Percentiles rank a stretch among this genome's conserved stretches.
phyloP scores from a whole-genome alignment of 371 early-diverging fungal genomes.

The Circinella minor region DNA sequence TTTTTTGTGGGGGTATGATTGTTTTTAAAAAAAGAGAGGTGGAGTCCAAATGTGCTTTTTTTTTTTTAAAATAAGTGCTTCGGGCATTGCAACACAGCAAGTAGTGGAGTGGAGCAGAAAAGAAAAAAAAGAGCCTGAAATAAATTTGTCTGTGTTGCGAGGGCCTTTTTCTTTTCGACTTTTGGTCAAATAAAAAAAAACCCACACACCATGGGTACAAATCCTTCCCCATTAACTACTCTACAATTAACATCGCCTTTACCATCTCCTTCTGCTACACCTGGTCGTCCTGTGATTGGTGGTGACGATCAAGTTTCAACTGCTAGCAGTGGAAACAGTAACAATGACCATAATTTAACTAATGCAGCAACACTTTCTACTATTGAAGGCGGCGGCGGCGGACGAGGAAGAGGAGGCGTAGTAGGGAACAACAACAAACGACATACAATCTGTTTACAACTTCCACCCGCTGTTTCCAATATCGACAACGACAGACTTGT shows the following conservation, averaged over 20 bases:
- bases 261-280: slow-evolving; percentile 25
- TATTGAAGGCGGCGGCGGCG: slow-evolving; percentile 3
- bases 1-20: too few species aligned
- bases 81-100: too few species aligned
- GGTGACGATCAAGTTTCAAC: slow-evolving; percentile 3
- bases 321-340: background rate
- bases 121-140: background rate
- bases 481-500: background rate
- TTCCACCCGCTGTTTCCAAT: background rate
- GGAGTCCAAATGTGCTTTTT: too few species aligned
- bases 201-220: slow-evolving; percentile 14
- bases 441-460: background rate
- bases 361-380: background rate
- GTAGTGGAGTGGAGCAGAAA: too few species aligned
- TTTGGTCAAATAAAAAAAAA: slow-evolving; percentile 7
- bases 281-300: background rate
- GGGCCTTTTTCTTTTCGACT: background rate
- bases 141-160: too few species aligned
- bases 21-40: too few species aligned
- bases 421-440: slow-evolving; percentile 1
- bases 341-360: background rate
- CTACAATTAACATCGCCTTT: slow-evolving; percentile 21
- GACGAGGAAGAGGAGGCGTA: background rate
- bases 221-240: slow-evolving; percentile 14
- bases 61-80: too few species aligned